Evolutionary conservation across 139 green algal species (phyloP), one percentile per base, ranked within the genome.

Genomic region (Mychonastes homosphaera): DNA sequence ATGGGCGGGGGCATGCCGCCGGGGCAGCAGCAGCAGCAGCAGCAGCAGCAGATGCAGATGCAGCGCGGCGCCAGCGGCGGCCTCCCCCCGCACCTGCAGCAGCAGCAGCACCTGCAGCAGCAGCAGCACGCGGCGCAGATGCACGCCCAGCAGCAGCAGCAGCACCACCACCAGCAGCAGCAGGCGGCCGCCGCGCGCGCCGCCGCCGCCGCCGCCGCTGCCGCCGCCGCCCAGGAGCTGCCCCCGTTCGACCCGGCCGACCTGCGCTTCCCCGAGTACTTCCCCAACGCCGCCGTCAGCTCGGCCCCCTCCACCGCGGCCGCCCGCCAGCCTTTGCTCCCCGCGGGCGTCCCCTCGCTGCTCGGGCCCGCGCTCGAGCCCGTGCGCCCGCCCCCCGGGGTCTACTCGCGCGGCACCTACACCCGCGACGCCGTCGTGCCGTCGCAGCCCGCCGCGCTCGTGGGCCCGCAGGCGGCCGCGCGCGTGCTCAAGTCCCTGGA

Each of bases 401-500:
- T 80, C 27, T 79, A 79, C 50, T 51, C 71, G 6, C 66, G 82
- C 27, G 62, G 67, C 10, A 54, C 44, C n/a, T 59, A 80, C 65
- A 82, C 65, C 2, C 56, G 62, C 2, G 63, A 75, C 6, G n/a
- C n/a, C n/a, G 56, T 71, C 27, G 70, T 66, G 38, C 52, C 62
- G 53, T 26, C 58, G 38, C 65, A 80, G 58, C 48, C 70, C 2
- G 43, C 34, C 1, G 30, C 36, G 32, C 53, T 77, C n/a, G 35
- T 64, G 34, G 74, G 70, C 24, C 46, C 7, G 46, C 46, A 34
- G 6, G 46, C 46, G 13, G 30, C 43, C 27, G 12, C 38, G 70
- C 81, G 75, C 65, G 67, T 56, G 6, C 53, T 62, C 62, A 87
- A 90, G 64, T 32, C 56, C 0, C 45, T 91, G 41, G 78, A 90